These are phyloP conservation scores for Panaeolus papilionaceus DNA, from an alignment of 768 basidiomycete species.

Conservation along the genomic window DNA sequence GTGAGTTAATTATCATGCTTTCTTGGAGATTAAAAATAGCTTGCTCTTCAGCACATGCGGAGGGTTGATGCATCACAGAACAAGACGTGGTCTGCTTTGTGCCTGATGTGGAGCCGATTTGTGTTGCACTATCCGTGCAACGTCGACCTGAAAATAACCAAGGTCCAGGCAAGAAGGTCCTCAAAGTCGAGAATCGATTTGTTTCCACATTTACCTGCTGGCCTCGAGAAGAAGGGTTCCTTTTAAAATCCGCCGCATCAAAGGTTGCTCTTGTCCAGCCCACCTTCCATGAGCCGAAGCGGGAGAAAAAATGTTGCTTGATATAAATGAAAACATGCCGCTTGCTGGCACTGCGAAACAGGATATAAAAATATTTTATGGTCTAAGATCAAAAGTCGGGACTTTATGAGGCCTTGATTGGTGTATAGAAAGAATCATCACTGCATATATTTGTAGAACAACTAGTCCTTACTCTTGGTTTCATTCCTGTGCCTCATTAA, in stretches of 20 bases:
- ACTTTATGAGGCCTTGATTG: neutral
- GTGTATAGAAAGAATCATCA: neutral
- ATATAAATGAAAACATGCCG: neutral
- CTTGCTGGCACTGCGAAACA: neutral
- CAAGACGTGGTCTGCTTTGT: neutral
- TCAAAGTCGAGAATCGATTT: neutral
- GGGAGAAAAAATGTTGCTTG: neutral
- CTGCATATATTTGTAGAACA: constrained; percentile 6
- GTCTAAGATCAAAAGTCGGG: neutral
- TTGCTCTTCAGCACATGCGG: constrained; percentile 1
- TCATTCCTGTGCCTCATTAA: neutral
- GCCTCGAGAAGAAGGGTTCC: neutral
- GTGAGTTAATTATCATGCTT: neutral
- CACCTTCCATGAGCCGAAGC: no score
- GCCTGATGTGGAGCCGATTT: neutral
- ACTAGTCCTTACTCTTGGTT: neutral
- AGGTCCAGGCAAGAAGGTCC: neutral
- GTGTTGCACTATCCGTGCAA: neutral
- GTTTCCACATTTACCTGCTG: neutral
- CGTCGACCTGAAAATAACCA: neutral
- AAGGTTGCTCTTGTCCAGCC: neutral
- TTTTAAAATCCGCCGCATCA: neutral
- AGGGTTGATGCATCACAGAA: neutral
- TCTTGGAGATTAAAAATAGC: neutral
- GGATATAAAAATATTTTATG: neutral